phyloP scores from a whole-genome alignment of 2,329 filamentous ascomycete species.

The Chaetothyriales sp. region DNA sequence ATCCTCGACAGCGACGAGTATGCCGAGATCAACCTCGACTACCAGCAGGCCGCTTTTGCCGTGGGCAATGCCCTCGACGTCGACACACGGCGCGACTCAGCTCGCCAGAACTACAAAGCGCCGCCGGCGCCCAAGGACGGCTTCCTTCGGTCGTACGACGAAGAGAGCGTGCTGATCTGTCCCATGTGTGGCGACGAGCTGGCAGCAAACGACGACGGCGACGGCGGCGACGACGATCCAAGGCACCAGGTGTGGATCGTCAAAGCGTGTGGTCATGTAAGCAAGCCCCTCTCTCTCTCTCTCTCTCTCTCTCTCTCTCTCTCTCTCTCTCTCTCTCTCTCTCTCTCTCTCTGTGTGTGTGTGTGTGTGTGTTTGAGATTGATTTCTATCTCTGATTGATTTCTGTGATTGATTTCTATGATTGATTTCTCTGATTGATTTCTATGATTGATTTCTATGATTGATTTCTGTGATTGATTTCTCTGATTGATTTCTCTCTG shows the following conservation, averaged over 20 bases:
- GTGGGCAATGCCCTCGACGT: conserved; percentile 13
- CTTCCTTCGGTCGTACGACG: conserved; percentile 63
- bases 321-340: conserved; percentile 1
- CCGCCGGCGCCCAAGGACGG: conserved; percentile 56
- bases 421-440: too few relatives aligned
- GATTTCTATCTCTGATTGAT: too few relatives aligned
- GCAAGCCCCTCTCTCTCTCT: conserved; percentile 21
- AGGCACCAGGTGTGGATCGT: conserved; percentile 89
- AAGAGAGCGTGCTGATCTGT: conserved; percentile 64
- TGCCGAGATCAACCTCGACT: conserved; percentile 21
- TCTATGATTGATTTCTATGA: too few relatives aligned
- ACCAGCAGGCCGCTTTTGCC: conserved; percentile 32
- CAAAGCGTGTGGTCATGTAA: conserved; percentile 83
- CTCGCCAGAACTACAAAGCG: conserved; percentile 39
- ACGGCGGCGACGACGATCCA: conserved; percentile 40
- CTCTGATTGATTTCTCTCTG: too few relatives aligned
- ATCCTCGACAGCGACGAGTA: conserved; percentile 5
- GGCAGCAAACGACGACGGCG: conserved; percentile 52
- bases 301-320: conserved; percentile 1
- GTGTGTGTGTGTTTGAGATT: too few relatives aligned
- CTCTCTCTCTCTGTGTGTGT: conserved; percentile 1
- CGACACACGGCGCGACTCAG: conserved; percentile 14
- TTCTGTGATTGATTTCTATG: too few relatives aligned
- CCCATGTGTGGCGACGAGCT: conserved; percentile 78
- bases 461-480: too few relatives aligned